Percentiles rank a stretch among this genome's conserved stretches.
Conservation (phyloP, 345 rosid genomes). For the Brassica cretica region DNA sequence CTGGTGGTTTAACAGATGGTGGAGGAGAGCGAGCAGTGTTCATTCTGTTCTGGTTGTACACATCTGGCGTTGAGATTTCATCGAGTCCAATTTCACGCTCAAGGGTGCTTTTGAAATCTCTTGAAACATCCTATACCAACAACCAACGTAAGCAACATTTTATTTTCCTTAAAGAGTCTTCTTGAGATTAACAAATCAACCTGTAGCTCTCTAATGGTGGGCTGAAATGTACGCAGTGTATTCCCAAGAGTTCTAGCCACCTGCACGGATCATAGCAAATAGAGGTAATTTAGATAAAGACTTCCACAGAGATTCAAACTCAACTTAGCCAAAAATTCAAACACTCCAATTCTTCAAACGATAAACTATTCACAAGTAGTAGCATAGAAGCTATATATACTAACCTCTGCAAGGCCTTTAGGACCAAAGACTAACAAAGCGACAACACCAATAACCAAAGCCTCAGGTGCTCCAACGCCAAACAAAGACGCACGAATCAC, state of each 20-base stretch:
- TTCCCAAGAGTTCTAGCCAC: slow-evolving; percentile 91
- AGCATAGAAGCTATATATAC: slow-evolving; percentile 9
- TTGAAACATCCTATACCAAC: slow-evolving; percentile 70
- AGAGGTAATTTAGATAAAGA: slow-evolving; percentile 31
- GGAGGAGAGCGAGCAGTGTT: slow-evolving; percentile 36
- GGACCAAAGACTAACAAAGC: slow-evolving; percentile 99
- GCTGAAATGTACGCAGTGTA: slow-evolving; percentile 88
- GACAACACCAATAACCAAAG: slow-evolving; percentile 95
- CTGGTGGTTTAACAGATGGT: slow-evolving; percentile 39
- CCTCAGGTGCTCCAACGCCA: slow-evolving; percentile 99
- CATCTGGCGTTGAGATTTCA: slow-evolving; percentile 49
- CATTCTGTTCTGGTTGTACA: slow-evolving; percentile 46
- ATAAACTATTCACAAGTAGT: too few species aligned
- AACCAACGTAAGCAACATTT: neutral
- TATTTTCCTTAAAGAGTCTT: neutral
- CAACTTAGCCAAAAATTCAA: neutral
- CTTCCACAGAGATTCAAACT: neutral
- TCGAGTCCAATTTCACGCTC: slow-evolving; percentile 90
- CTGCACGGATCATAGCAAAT: slow-evolving; percentile 42
- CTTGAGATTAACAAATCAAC: slow-evolving; percentile 36
- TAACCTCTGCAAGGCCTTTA: slow-evolving; percentile 97
- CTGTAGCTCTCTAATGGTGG: slow-evolving; percentile 95
- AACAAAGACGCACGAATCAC: slow-evolving; percentile 73
- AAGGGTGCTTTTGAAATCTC: slow-evolving; percentile 93
- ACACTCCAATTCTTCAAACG: slow-evolving; percentile 45